Conservation (phyloP, 2,329 filamentous ascomycete species). For the Clonostachys byssicola region DNA sequence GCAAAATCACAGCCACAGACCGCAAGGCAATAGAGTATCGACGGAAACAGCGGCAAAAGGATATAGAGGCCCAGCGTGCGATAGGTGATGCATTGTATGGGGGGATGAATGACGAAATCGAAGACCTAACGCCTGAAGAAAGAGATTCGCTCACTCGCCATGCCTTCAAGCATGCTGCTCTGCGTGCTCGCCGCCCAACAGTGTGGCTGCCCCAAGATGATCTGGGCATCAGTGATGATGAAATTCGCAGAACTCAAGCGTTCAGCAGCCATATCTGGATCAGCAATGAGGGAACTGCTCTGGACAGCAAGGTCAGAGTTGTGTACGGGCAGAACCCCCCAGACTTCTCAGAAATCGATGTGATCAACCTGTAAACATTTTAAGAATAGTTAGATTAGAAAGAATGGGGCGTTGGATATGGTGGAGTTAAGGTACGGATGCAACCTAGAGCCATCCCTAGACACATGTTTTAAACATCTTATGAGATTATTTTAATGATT, state of each 20-base stretch:
- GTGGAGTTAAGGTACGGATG: too few species aligned
- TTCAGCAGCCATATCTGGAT: slow-evolving; percentile 86
- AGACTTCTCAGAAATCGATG: slow-evolving; percentile 82
- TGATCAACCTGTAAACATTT: slow-evolving; percentile 65
- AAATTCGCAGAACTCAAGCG: slow-evolving; percentile 72
- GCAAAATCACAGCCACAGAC: slow-evolving; percentile 29
- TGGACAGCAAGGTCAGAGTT: slow-evolving; percentile 79
- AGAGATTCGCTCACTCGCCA: slow-evolving; percentile 80
- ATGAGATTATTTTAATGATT: too few species aligned
- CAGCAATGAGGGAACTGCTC: slow-evolving; percentile 84
- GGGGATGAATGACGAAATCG: slow-evolving; percentile 86
- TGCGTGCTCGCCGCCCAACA: slow-evolving; percentile 78
- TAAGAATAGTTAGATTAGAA: too few species aligned
- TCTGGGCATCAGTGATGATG: slow-evolving; percentile 85
- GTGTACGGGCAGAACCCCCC: slow-evolving; percentile 83
- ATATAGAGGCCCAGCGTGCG: slow-evolving; percentile 68
- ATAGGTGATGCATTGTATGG: slow-evolving; percentile 82
- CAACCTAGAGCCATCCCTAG: too few species aligned
- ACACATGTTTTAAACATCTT: too few species aligned
- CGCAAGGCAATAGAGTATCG: slow-evolving; percentile 42
- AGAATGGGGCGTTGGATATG: too few species aligned
- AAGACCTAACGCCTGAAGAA: slow-evolving; percentile 88
- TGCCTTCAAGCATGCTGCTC: slow-evolving; percentile 86
- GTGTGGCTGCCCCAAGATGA: slow-evolving; percentile 95
- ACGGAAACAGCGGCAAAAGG: slow-evolving; percentile 43